Evolutionary conservation across 225 moss, liverwort and hornwort species (phyloP).

Genomic region (Polytrichum commune): DNA sequence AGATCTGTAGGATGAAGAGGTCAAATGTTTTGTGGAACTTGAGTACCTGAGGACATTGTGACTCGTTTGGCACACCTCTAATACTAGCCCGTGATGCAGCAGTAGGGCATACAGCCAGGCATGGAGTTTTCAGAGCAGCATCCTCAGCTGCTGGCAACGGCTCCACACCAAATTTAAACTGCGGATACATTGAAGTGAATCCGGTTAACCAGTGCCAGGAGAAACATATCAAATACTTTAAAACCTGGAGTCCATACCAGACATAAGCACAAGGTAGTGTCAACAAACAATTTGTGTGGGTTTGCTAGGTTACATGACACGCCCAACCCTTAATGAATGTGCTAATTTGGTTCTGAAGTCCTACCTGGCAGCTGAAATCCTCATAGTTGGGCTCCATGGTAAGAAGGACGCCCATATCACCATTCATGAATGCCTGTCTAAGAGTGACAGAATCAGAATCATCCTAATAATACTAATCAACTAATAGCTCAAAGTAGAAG

Average conservation of each 20-base stretch:
- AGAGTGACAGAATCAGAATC: not conserved
- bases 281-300: not conserved
- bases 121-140: slow-evolving; percentile 76
- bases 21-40: not conserved
- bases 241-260: too few species aligned
- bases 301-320: too few species aligned
- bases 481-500: too few species aligned
- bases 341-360: not conserved
- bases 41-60: slow-evolving; percentile 88
- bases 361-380: slow-evolving; percentile 94
- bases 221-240: too few species aligned
- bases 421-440: slow-evolving; percentile 65
- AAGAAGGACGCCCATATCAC: slow-evolving; percentile 74
- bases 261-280: not conserved
- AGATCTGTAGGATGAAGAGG: not conserved
- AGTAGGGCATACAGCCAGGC: slow-evolving; percentile 88
- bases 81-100: slow-evolving; percentile 63
- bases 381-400: slow-evolving; percentile 91
- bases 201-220: too few species aligned
- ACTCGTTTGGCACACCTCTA: slow-evolving; percentile 34
- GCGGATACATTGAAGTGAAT: slow-evolving; percentile 9
- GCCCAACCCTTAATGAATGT: not conserved
- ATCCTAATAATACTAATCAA: too few species aligned
- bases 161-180: slow-evolving; percentile 92
- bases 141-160: slow-evolving; percentile 69